These are phyloP conservation scores for Coemansia sp. DNA, from an alignment of 192 early-diverging fungal species.

Conservation along the genomic window DNA sequence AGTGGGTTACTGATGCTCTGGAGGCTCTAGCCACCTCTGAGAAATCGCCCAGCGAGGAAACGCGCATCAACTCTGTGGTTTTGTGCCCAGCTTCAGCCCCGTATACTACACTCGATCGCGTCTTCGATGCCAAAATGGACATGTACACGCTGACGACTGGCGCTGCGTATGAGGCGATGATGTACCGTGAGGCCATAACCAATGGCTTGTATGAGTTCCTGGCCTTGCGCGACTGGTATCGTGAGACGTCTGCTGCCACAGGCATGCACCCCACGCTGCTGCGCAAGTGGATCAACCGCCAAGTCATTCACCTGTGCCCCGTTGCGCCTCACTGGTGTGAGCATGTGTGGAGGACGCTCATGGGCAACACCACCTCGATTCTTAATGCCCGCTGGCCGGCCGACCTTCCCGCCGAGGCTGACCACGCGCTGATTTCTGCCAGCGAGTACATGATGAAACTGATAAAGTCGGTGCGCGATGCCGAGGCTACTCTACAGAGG, in stretches of 20 bases:
- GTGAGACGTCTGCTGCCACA: conserved; percentile 63
- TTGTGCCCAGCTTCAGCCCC: conserved; percentile 56
- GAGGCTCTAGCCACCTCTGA: conserved; percentile 54
- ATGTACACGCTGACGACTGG: conserved; percentile 66
- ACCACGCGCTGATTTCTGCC: conserved; percentile 70
- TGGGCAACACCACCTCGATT: conserved; percentile 72
- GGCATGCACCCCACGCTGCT: conserved; percentile 90
- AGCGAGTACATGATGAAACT: conserved; percentile 77
- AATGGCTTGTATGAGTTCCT: conserved; percentile 87
- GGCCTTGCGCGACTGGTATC: conserved; percentile 83
- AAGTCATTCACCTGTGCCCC: conserved; percentile 82
- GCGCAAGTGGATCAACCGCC: conserved; percentile 76
- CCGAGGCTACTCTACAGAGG: conserved; percentile 59
- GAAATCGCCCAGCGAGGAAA: conserved; percentile 40
- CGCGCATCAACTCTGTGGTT: conserved; percentile 35
- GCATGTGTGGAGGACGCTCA: conserved; percentile 77
- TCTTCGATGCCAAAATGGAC: conserved; percentile 92
- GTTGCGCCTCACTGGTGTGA: conserved; percentile 95
- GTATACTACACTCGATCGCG: conserved; percentile 70
- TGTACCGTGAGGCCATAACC: conserved; percentile 92
- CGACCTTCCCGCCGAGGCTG: conserved; percentile 57
- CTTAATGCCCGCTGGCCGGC: conserved; percentile 68
- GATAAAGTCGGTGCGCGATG: conserved; percentile 73
- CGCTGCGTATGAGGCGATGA: conserved; percentile 70
- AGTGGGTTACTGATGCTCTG: conserved; percentile 83